Evolutionary conservation across 345 rosid genomes (phyloP).

Genomic region (Rubroshorea leprosula): DNA sequence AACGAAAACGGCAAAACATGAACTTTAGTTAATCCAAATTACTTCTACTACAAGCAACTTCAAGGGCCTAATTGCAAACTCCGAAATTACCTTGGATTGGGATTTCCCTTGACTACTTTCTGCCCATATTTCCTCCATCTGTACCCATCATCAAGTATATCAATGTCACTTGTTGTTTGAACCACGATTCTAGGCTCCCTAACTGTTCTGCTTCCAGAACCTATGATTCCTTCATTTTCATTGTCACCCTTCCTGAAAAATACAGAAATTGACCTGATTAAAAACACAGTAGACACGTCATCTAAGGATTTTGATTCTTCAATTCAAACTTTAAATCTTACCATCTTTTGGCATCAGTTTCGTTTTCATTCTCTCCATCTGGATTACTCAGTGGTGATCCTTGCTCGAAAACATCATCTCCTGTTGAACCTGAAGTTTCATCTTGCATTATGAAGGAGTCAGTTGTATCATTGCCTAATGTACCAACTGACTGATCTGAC

Average conservation of each 20-base stretch:
- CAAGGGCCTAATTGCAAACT: not conserved
- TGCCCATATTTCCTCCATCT: constrained; percentile 99
- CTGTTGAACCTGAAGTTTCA: constrained; percentile 67
- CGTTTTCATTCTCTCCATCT: constrained; percentile 47
- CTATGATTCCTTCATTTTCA: constrained; percentile 50
- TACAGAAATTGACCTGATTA: not conserved
- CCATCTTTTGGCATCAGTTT: constrained; percentile 79
- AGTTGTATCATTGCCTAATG: constrained; percentile 22
- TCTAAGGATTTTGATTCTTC: not conserved
- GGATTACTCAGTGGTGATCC: constrained; percentile 53
- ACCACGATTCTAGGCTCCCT: constrained; percentile 91
- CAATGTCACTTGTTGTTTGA: constrained; percentile 93
- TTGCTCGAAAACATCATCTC: constrained; percentile 61
- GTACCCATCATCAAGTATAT: constrained; percentile 93
- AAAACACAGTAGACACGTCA: not conserved
- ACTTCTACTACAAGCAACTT: no score
- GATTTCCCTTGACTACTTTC: constrained; percentile 96
- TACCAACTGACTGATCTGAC: constrained; percentile 31
- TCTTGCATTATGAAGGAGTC: constrained; percentile 50
- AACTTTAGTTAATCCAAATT: not conserved
- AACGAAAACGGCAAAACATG: not conserved
- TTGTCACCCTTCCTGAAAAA: constrained; percentile 68
- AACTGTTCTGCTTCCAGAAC: constrained; percentile 59
- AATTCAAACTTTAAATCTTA: constrained; percentile 19
- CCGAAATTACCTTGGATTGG: constrained; percentile 70